A percentile compares a stretch with the other conserved stretches of the same genome.
Evolutionary conservation across 2,329 filamentous ascomycete genomes (phyloP).

Genomic region (Fusarium austroafricanum): DNA sequence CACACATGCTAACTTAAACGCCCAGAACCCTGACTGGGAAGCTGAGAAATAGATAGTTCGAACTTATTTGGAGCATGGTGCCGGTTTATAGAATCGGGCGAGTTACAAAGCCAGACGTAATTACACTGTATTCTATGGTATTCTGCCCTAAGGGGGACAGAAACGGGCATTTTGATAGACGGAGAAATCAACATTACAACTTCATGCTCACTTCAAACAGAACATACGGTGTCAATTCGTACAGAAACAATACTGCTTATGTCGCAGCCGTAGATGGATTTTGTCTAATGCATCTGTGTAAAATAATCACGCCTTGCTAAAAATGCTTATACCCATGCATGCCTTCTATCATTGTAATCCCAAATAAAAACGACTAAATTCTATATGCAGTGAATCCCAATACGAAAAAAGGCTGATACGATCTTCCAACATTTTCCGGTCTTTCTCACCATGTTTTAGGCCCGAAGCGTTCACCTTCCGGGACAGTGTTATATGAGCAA

Average conservation of each 20-base stretch:
- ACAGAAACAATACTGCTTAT: not conserved
- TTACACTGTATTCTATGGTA: conserved; percentile 52
- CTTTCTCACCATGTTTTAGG: conserved; percentile 66
- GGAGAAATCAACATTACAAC: conserved; percentile 39
- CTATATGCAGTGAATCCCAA: conserved; percentile 38
- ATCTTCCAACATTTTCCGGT: not conserved
- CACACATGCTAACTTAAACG: conserved; percentile 27
- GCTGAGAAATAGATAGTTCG: conserved; percentile 51
- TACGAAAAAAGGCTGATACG: not conserved
- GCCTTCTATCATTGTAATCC: conserved; percentile 34
- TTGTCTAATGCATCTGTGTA: not conserved
- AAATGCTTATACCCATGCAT: conserved; percentile 14
- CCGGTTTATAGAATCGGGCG: conserved; percentile 29
- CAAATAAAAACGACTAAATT: conserved; percentile 2
- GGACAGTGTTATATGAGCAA: conserved; percentile 75
- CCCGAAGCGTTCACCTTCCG: conserved; percentile 74
- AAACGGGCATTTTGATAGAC: conserved; percentile 46
- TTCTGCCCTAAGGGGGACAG: conserved; percentile 44
- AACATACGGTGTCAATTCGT: conserved; percentile 9
- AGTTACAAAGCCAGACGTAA: conserved; percentile 40
- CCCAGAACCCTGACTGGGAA: conserved; percentile 56
- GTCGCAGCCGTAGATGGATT: not conserved
- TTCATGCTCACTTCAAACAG: conserved; percentile 23
- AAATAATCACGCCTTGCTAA: conserved; percentile 11
- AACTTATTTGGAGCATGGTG: conserved; percentile 36